Conservation (phyloP, 2,329 filamentous ascomycete species). For the Ascochyta clinopodiicola region DNA sequence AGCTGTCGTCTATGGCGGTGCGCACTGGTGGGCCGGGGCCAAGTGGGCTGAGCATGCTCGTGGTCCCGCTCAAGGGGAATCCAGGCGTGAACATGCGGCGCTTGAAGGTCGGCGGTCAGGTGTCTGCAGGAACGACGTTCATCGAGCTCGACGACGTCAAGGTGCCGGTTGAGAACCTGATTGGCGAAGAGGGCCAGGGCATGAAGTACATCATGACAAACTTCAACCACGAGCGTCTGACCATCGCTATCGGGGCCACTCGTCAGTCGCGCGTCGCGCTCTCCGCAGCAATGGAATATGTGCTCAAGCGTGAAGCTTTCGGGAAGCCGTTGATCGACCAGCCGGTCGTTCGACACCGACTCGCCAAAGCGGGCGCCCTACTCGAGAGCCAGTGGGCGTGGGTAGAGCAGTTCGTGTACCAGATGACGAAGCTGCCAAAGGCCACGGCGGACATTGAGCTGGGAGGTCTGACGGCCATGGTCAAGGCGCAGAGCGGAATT, state of each 20-base stretch:
- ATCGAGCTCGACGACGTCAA: constrained; percentile 78
- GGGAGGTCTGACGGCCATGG: constrained; percentile 73
- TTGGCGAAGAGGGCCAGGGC: constrained; percentile 72
- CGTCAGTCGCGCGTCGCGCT: constrained; percentile 68
- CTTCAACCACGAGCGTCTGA: constrained; percentile 79
- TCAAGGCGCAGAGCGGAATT: constrained; percentile 75
- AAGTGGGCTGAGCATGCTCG: constrained; percentile 68
- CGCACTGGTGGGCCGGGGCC: constrained; percentile 72
- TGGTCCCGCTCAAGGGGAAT: constrained; percentile 72
- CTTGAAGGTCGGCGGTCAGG: constrained; percentile 70
- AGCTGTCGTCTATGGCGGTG: constrained; percentile 74
- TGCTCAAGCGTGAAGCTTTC: constrained; percentile 71
- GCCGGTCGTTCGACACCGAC: constrained; percentile 74
- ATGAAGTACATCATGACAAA: constrained; percentile 80
- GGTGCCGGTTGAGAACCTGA: constrained; percentile 72
- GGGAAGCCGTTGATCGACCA: constrained; percentile 74
- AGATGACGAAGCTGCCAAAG: constrained; percentile 67
- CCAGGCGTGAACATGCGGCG: constrained; percentile 72
- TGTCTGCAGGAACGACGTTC: constrained; percentile 72
- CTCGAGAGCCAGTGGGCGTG: constrained; percentile 75
- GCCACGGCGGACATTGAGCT: constrained; percentile 68
- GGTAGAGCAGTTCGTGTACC: constrained; percentile 74
- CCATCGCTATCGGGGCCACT: constrained; percentile 69
- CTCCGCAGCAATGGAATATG: constrained; percentile 66
- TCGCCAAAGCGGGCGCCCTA: constrained; percentile 72